Evolutionary conservation across 257 asterid species (phyloP), one percentile per base, ranked within the genome.

Genomic region (Solanum bulbocastanum): DNA sequence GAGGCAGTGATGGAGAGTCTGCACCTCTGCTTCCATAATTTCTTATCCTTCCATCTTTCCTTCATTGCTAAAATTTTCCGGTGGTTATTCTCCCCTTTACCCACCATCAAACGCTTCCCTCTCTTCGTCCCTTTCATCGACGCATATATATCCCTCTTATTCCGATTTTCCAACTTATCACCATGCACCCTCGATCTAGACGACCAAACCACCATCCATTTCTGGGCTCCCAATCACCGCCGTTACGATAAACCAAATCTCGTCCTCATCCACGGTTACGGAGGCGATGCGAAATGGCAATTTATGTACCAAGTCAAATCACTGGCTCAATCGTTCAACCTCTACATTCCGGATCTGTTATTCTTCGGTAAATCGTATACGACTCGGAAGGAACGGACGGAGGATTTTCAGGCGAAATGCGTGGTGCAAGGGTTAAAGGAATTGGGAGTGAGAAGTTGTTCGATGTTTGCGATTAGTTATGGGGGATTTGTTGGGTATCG

Each of bases 211-310:
- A 90, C 95, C 93, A 83, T 94, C 90, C 93, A 93, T 46, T 93
- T 94, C 90, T 91, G 96, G 94, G 92, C 89, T 0, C 94, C 94
- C 23, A 88, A 86, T 23, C 94, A 89, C 66, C 94, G 93, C 16
- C 83, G 75, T 33, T 89, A 90, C 65, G 76, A 89, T 68, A 94
- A 92, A 87, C 96, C 96, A n/a, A 93, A 94, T 84, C 91, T 94
- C 58, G 33, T 93, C 35, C 84, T 94, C 88, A 81, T 94, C 90
- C 98, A 94, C 86, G 96, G 98, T 11, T 94, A 90, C 86, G 98
- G 98, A 1, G 96, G 88, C 16, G 92, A 93, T 83, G 89, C 96
- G 23, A 93, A 92, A 69, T 93, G 94, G 95, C 98, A 94, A 65
- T 93, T 94, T 87, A 83, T 89, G 79, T 73, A 87, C 86, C 96